phyloP scores from a whole-genome alignment of 805 yeast genomes.

The Ogataea glucozyma region DNA sequence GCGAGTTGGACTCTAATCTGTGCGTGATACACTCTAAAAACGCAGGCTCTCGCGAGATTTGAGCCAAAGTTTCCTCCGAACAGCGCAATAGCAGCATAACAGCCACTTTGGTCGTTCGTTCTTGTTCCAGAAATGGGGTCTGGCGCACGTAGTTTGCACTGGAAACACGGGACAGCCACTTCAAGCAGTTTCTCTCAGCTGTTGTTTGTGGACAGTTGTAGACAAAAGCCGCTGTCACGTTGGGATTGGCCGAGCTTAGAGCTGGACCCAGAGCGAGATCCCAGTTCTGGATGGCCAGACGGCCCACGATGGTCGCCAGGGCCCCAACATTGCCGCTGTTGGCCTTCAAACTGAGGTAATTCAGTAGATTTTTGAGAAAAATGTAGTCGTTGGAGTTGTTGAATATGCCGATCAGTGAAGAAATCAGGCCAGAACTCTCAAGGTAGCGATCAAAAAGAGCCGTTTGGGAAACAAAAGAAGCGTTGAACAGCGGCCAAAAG shows the following conservation, averaged over 20 bases:
- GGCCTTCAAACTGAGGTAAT: constrained; percentile 1
- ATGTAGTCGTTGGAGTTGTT: constrained; percentile 4
- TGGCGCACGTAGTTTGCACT: constrained; percentile 25
- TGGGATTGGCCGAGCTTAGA: constrained; percentile 4
- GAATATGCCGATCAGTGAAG: constrained; percentile 2
- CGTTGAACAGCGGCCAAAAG: constrained; percentile 18
- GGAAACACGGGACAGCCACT: constrained; percentile 7
- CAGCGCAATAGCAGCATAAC: constrained; percentile 37
- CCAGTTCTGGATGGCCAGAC: constrained; percentile 13
- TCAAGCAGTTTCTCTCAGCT: background rate
- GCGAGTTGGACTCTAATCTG: constrained; percentile 52
- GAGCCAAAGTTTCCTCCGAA: constrained; percentile 25
- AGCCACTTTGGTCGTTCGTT: constrained; percentile 47
- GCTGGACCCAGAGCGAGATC: constrained; percentile 1
- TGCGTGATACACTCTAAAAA: constrained; percentile 56
- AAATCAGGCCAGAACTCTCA: background rate
- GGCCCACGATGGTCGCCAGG: constrained; percentile 7
- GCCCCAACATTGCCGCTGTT: constrained; percentile 1
- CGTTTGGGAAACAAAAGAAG: constrained; percentile 6
- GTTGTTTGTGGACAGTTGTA: background rate
- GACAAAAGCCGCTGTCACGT: constrained; percentile 9
- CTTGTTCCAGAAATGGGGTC: constrained; percentile 47
- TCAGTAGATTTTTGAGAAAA: constrained; percentile 11
- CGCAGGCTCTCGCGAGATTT: constrained; percentile 36
- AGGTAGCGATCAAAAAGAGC: constrained; percentile 7